Conservation (phyloP, 2,329 filamentous ascomycete species). For the Microthyrium microscopicum region DNA sequence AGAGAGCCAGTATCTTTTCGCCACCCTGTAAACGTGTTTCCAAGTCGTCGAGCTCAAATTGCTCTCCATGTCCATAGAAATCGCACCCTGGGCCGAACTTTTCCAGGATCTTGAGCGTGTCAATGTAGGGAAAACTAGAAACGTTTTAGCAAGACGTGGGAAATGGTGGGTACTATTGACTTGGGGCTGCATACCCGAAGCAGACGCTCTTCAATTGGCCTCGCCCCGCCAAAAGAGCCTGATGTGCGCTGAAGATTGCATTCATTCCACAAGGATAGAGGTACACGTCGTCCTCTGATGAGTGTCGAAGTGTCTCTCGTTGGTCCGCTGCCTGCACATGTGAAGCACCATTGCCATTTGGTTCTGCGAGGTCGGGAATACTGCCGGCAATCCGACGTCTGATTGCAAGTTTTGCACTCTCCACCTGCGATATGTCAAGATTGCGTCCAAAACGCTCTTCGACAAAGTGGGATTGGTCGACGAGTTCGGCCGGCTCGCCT, state of each 20-base stretch:
- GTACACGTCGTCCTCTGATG: constrained; percentile 76
- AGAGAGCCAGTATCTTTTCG: constrained; percentile 65
- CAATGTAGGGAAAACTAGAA: constrained; percentile 72
- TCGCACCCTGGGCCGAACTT: constrained; percentile 83
- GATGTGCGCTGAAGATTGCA: constrained; percentile 79
- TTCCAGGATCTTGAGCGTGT: constrained; percentile 84
- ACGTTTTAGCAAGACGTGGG: constrained; percentile 6
- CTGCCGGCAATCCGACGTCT: constrained; percentile 77
- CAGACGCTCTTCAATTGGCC: constrained; percentile 61
- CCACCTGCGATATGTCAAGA: constrained; percentile 60
- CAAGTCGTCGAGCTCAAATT: constrained; percentile 67
- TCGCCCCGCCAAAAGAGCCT: constrained; percentile 48
- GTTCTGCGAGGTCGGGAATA: constrained; percentile 40
- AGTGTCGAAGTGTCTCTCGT: no score
- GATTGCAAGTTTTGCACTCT: constrained; percentile 73
- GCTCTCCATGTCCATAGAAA: constrained; percentile 72
- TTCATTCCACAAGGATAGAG: constrained; percentile 88
- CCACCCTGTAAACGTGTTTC: constrained; percentile 54
- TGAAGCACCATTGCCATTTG: constrained; percentile 25
- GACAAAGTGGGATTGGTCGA: constrained; percentile 66
- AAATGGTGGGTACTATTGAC: neutral
- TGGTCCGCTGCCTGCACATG: constrained; percentile 41
- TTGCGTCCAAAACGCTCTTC: constrained; percentile 93
- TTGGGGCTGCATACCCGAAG: constrained; percentile 41
- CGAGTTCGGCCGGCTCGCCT: constrained; percentile 19